These are phyloP conservation scores for Mycosphaerella sp. DNA, from an alignment of 2,329 filamentous ascomycete species.

Conservation along the genomic window DNA sequence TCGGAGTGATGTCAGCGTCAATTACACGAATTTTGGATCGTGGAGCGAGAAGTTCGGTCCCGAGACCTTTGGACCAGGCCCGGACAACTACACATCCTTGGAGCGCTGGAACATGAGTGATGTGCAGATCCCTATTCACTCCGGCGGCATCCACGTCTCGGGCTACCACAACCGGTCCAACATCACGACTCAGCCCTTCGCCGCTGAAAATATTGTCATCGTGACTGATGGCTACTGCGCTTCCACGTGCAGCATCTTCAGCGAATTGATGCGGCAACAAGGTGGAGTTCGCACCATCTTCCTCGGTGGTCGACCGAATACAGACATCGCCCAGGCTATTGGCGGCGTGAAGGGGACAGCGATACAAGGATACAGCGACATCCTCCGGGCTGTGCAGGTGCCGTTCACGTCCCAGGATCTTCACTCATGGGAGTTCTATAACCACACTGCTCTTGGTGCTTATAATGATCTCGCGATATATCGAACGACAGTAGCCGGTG, in stretches of 20 bases:
- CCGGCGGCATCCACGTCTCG: conserved; percentile 38
- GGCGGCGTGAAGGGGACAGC: conserved; percentile 43
- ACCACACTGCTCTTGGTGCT: conserved; percentile 25
- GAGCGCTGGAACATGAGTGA: conserved; percentile 49
- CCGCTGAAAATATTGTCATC: conserved; percentile 53
- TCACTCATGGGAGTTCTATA: conserved; percentile 26
- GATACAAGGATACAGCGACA: conserved; percentile 23
- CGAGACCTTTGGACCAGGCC: conserved; percentile 35
- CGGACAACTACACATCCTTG: conserved; percentile 53
- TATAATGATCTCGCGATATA: conserved; percentile 28
- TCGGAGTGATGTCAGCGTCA: conserved; percentile 42
- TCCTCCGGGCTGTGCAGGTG: conserved; percentile 19
- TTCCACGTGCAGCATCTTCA: conserved; percentile 43
- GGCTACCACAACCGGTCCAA: conserved; percentile 47
- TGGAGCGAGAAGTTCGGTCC: conserved; percentile 46
- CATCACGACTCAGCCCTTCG: conserved; percentile 48
- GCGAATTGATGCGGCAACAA: conserved; percentile 43
- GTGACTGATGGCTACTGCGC: conserved; percentile 43
- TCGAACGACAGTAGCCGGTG: conserved; percentile 21
- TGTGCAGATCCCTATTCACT: conserved; percentile 36
- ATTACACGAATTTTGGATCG: conserved; percentile 45
- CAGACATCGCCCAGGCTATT: conserved; percentile 41
- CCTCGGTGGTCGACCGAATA: conserved; percentile 39
- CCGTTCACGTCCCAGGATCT: conserved; percentile 26
- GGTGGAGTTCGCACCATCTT: conserved; percentile 40